phyloP scores from a whole-genome alignment of 2,329 filamentous ascomycete genomes.

The Dactylella cylindrospora region DNA sequence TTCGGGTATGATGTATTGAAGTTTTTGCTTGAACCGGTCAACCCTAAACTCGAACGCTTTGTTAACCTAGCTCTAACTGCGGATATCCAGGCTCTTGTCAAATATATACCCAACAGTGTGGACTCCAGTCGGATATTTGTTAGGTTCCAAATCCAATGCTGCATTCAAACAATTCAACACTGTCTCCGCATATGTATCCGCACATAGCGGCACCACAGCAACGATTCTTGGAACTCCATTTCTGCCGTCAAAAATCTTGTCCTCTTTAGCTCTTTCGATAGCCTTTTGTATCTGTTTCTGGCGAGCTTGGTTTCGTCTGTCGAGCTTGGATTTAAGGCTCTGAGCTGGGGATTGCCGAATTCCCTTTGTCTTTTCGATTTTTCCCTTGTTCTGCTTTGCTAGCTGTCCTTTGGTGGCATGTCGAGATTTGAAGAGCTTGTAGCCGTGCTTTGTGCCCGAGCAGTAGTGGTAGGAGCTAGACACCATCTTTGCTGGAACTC shows the following conservation, averaged over 20 bases:
- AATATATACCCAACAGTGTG: conserved; percentile 52
- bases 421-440: conserved; percentile 91
- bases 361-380: conserved; percentile 58
- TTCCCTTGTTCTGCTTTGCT: conserved; percentile 76
- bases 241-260: conserved; percentile 78
- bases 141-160: conserved; percentile 75
- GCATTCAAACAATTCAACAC: conserved; percentile 71
- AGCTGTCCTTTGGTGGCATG: conserved; percentile 85
- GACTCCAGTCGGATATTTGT: conserved; percentile 61
- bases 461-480: conserved; percentile 72
- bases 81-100: no score
- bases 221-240: conserved; percentile 86
- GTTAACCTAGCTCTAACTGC: no score
- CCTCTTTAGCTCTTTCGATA: conserved; percentile 75
- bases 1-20: conserved; percentile 77
- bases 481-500: conserved; percentile 30
- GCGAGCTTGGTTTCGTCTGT: conserved; percentile 90
- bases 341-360: conserved; percentile 89
- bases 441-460: conserved; percentile 81
- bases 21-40: conserved; percentile 90
- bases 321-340: conserved; percentile 95
- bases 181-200: conserved; percentile 64
- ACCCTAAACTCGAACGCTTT: no score
- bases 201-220: conserved; percentile 80
- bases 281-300: conserved; percentile 83